phyloP scores from a whole-genome alignment of 2,329 filamentous ascomycete species.

The Colletotrichum tropicale region DNA sequence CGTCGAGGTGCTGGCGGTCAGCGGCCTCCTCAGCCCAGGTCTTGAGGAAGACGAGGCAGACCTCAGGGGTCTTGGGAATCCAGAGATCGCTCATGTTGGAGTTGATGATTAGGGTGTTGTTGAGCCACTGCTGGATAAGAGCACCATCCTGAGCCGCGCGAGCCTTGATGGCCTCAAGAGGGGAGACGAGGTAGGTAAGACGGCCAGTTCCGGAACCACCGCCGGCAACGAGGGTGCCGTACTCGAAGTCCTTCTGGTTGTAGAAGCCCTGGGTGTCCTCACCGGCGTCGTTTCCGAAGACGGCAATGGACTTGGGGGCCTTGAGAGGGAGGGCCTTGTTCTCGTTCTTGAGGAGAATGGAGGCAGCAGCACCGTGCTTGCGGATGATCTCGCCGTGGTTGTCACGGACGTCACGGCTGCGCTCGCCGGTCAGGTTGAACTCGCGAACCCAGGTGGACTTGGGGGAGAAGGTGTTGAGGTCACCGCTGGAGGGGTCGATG shows the following conservation, averaged over 20 bases:
- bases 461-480: slow-evolving; percentile 55
- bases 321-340: slow-evolving; percentile 64
- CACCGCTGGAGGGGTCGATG: slow-evolving; percentile 47
- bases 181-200: slow-evolving; percentile 70
- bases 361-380: slow-evolving; percentile 60
- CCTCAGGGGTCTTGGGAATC: slow-evolving; percentile 57
- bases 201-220: slow-evolving; percentile 63
- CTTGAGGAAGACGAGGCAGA: slow-evolving; percentile 70
- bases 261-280: slow-evolving; percentile 70
- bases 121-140: slow-evolving; percentile 46
- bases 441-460: slow-evolving; percentile 46
- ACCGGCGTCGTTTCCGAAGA: slow-evolving; percentile 65
- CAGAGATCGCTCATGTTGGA: slow-evolving; percentile 49
- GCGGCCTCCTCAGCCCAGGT: slow-evolving; percentile 70
- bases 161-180: slow-evolving; percentile 64
- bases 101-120: slow-evolving; percentile 45
- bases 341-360: slow-evolving; percentile 76
- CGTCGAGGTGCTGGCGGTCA: slow-evolving; percentile 56
- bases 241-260: slow-evolving; percentile 68
- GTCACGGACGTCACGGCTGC: slow-evolving; percentile 55
- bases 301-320: slow-evolving; percentile 59
- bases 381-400: slow-evolving; percentile 61
- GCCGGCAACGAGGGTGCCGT: slow-evolving; percentile 60
- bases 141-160: slow-evolving; percentile 46
- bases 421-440: slow-evolving; percentile 52